Base-by-base conservation (phyloP, 805 yeast genomes). In the Kurtzmaniella cleridarum region DNA sequence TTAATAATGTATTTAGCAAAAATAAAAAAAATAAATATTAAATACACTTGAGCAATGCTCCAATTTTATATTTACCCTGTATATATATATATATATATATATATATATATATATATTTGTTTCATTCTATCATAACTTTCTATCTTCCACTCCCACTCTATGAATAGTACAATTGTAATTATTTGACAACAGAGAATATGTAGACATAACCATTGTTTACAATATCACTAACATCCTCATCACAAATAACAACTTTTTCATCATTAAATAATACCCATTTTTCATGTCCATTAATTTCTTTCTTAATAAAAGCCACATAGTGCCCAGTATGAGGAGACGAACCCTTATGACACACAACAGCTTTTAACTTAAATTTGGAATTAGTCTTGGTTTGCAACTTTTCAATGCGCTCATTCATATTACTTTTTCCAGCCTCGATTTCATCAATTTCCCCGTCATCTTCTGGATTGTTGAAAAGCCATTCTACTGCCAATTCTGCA, bases 311-410 rank as follows among this genome's bases (percentile, higher is more conserved):
- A 1, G 81, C 85, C 30, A 90, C 96, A 58, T 89, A 89, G 57
- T 89, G 97, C 1, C 96, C 96, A 0, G 95, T 85, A 48, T 90
- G 96, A 1, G 87, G 83, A 10, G 95, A 83, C 2, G 79, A 70
- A 6, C 97, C 97, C 57, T 89, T 90, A 59, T 89, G 97, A 55
- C 96, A 88, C 12, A 90, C 69, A 4, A 85, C 81, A 0, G 84
- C 83, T 32, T 72, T 67, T 35, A 90, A 59, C 3, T 50, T 44
- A 53, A 81, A 88, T 12, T 48, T 42, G 1, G 73, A 52, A 9
- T 48, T 45, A 3, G 37, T 17, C 26, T 42, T 34, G 23, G 46
- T 30, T 5, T 27, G 43, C 36, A 53, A 50, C 15, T 46, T 47
- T 17, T 30, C 32, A 5, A 38, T 45, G 38, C 55, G 61, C 24